Evolutionary conservation across 306 rosid genomes (phyloP), one percentile per base, ranked within the genome.

Genomic region (Quercus suber): DNA sequence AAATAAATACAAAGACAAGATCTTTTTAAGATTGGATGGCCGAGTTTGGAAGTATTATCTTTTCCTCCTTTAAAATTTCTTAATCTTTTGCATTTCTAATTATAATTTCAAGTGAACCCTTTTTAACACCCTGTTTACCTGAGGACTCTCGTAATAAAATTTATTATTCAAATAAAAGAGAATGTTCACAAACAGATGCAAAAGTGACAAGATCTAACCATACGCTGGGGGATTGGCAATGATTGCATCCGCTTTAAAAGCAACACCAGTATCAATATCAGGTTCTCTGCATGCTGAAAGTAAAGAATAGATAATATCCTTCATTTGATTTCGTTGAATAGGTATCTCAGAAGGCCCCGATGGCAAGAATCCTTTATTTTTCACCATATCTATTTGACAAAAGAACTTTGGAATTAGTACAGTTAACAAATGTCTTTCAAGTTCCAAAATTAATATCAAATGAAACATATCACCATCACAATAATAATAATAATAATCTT

Each of bases 341-440:
- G 92, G 98, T 87, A 96, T 93, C 70, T 96, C 99, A 74, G 98
- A 96, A 79, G 99, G 99, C 77, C 98, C 99, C 4, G 99, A 96
- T 15, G 99, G 99, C 82, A 93, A 86, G 89, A 96, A 96, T 61
- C 99, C 99, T 87, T 96, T 96, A 80, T 96, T 96, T 84, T 96
- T 96, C 70, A 96, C 99, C 99, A 96, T 96, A 90, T 91, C 99
- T 96, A 90, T 81, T 59, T 82, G 72, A 81, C 19, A 68, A 80
- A 70, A 19, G 27, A 68, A 68, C 11, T 19, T 15, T 18, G 5
- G 21, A 33, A 35, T n/a, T 11, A 68, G 72, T 19, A 6, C 4
- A 6, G 43, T 59, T 6, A 35, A 68, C 49, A 68, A 33, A 3
- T 12, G 35, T 68, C 53, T 19, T 35, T 35, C 25, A 17, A 86